Evolutionary conservation across 2,329 filamentous ascomycete species (phyloP).

Genomic region (Colletotrichum destructivum): DNA sequence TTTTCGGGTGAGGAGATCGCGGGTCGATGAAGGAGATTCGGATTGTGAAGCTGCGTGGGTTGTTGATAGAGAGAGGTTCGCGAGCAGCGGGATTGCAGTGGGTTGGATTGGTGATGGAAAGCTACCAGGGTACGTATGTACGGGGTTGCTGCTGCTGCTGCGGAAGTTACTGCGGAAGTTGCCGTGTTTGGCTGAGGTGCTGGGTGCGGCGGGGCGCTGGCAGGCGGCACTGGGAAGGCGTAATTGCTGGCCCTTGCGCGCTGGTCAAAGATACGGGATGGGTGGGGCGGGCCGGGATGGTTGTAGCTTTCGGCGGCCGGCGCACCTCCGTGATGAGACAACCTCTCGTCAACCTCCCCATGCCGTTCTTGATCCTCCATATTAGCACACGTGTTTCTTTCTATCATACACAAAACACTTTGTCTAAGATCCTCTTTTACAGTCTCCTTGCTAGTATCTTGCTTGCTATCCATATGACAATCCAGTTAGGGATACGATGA

Average conservation of each 20-base stretch:
- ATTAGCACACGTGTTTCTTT: too few relatives aligned
- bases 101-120: constrained; percentile 25
- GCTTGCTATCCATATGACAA: too few relatives aligned
- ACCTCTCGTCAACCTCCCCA: too few relatives aligned
- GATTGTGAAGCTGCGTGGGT: not conserved
- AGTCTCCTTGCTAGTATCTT: too few relatives aligned
- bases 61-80: not conserved
- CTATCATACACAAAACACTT: too few relatives aligned
- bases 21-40: not conserved
- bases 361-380: too few relatives aligned
- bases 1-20: not conserved
- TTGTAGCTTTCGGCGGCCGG: constrained; percentile 4
- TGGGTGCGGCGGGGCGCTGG: not conserved
- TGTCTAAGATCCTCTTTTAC: too few relatives aligned
- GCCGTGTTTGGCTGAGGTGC: constrained; percentile 19
- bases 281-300: not conserved
- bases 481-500: too few relatives aligned
- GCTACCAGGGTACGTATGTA: constrained; percentile 4
- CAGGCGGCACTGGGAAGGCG: constrained; percentile 25
- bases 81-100: not conserved
- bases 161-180: constrained; percentile 32
- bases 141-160: not conserved
- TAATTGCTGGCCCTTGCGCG: constrained; percentile 17
- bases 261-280: not conserved
- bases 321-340: constrained; percentile 18